Evolutionary conservation across 2,329 filamentous ascomycete genomes (phyloP).

Genomic region (Thelonectria discophora): DNA sequence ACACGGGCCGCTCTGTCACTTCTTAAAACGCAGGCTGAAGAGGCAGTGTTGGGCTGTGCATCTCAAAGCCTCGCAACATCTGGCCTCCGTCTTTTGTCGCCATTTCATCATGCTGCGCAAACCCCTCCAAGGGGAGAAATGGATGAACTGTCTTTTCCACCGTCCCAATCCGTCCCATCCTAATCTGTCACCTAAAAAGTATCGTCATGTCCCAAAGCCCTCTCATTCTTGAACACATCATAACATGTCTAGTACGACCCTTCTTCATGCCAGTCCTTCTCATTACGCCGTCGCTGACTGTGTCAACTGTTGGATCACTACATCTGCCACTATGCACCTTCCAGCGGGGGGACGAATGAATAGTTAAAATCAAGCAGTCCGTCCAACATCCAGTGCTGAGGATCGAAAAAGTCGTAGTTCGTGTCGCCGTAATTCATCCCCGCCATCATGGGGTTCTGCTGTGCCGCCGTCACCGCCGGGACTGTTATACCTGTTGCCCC

Average conservation of each 20-base stretch:
- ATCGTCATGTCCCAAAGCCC: constrained; percentile 2
- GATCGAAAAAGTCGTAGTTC: constrained; percentile 89
- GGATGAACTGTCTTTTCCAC: constrained; percentile 17
- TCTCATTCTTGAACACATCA: background rate
- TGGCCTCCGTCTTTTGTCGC: background rate
- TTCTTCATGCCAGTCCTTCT: no score
- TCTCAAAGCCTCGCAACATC: background rate
- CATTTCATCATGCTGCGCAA: constrained; percentile 34
- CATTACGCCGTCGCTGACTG: no score
- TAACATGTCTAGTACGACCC: no score
- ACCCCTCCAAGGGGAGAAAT: constrained; percentile 27
- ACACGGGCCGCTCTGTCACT: background rate
- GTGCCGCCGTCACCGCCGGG: constrained; percentile 47
- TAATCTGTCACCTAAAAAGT: constrained; percentile 18
- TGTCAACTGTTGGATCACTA: no score
- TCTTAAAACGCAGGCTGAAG: background rate
- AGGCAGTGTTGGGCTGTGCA: background rate
- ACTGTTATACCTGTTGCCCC: constrained; percentile 57
- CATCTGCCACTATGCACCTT: constrained; percentile 54
- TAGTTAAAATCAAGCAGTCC: constrained; percentile 84
- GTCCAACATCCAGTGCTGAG: constrained; percentile 92
- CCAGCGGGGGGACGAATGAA: constrained; percentile 64
- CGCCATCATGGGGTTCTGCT: constrained; percentile 58
- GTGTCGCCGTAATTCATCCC: constrained; percentile 69
- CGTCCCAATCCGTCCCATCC: constrained; percentile 17